Evolutionary conservation across 1,284 basidiomycete species (phyloP).

Genomic region (Phaffia rhodozyma): DNA sequence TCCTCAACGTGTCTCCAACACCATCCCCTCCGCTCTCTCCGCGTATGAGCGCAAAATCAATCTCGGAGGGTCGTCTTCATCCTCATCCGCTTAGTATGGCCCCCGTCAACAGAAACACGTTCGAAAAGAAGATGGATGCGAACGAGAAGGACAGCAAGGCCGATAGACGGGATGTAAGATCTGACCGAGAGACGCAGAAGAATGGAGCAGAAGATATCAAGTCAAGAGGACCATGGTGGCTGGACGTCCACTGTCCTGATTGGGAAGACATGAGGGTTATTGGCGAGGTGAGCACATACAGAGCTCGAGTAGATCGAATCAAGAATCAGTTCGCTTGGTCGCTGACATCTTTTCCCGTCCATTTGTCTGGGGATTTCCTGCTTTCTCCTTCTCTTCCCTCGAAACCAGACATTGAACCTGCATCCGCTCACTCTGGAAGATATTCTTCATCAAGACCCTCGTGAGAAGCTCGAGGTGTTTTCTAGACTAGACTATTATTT

Average conservation of each 20-base stretch:
- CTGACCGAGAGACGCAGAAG: conserved; percentile 12
- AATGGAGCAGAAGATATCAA: neutral
- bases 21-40: neutral
- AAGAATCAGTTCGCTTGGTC: neutral
- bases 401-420: conserved; percentile 63
- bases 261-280: conserved; percentile 82
- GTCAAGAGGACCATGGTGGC: conserved; percentile 62
- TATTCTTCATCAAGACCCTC: conserved; percentile 83
- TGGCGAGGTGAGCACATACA: conserved; percentile 51
- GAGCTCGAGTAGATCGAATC: neutral
- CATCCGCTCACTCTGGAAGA: conserved; percentile 93
- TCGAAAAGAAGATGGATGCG: conserved; percentile 10
- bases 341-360: neutral
- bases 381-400: conserved; percentile 2
- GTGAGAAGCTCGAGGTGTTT: conserved; percentile 86
- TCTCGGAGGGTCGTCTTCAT: conserved; percentile 32
- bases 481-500: conserved; percentile 87
- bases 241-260: conserved; percentile 79
- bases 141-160: conserved; percentile 9
- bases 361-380: conserved; percentile 4
- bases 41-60: conserved; percentile 23
- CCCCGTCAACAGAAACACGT: conserved; percentile 7
- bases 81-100: conserved; percentile 19
- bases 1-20: no score
- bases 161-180: conserved; percentile 1